Conservation (phyloP, 768 basidiomycete genomes). For the Boletellus ananiceps region DNA sequence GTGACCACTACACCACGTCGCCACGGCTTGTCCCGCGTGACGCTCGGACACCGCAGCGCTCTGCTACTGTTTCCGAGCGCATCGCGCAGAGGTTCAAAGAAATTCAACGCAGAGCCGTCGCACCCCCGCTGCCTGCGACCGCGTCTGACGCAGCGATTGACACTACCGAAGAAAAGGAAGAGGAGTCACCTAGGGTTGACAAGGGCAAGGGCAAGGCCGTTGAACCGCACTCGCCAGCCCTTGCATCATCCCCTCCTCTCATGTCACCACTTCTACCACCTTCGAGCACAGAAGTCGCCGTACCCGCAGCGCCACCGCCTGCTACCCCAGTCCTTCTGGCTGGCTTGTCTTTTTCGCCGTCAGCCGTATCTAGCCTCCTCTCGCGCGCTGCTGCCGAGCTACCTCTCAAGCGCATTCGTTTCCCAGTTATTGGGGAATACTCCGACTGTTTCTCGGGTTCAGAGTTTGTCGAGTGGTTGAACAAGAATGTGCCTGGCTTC, state of each 20-base stretch:
- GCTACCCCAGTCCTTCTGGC: slow-evolving; percentile 65
- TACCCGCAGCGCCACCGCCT: slow-evolving; percentile 35
- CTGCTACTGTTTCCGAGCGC: slow-evolving; percentile 81
- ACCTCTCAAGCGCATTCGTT: slow-evolving; percentile 64
- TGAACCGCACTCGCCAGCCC: slow-evolving; percentile 32
- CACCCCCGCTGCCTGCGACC: slow-evolving; percentile 27
- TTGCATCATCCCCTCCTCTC: slow-evolving; percentile 53
- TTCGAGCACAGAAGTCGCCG: slow-evolving; percentile 34
- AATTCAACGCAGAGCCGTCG: slow-evolving; percentile 55
- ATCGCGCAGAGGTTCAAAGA: slow-evolving; percentile 80
- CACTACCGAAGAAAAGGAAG: slow-evolving; percentile 30
- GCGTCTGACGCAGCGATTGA: slow-evolving; percentile 21
- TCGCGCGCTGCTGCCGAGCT: slow-evolving; percentile 67
- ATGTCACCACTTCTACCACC: slow-evolving; percentile 60
- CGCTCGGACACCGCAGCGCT: slow-evolving; percentile 51
- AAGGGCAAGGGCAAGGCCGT: slow-evolving; percentile 76
- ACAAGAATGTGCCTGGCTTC: slow-evolving; percentile 71
- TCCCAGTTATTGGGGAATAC: slow-evolving; percentile 82
- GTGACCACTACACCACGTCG: slow-evolving; percentile 80
- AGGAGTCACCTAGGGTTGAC: slow-evolving; percentile 55
- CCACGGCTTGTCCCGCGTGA: slow-evolving; percentile 62
- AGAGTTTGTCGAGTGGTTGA: slow-evolving; percentile 83
- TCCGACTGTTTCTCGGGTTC: slow-evolving; percentile 84
- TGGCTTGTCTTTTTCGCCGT: slow-evolving; percentile 62
- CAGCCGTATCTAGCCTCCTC: slow-evolving; percentile 65